These are phyloP conservation scores for Wickerhamomyces mucosus DNA, from an alignment of 805 yeast genomes.

Conservation along the genomic window DNA sequence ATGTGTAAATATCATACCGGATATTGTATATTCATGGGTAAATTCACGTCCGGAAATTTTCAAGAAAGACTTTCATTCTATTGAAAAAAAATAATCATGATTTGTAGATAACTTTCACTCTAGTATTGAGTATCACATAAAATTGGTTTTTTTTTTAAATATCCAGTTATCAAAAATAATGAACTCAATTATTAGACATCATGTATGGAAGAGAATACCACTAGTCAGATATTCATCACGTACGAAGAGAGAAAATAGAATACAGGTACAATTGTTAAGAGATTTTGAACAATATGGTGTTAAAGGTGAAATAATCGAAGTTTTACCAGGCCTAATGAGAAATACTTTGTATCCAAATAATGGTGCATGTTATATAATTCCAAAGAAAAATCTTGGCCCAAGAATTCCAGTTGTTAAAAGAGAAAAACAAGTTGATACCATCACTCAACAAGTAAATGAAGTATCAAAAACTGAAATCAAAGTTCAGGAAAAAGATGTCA, in stretches of 20 bases:
- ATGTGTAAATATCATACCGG: slow-evolving; percentile 5
- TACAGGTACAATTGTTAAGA: slow-evolving; percentile 66
- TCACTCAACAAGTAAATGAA: slow-evolving; percentile 1
- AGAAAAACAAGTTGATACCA: slow-evolving; percentile 2
- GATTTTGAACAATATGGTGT: slow-evolving; percentile 57
- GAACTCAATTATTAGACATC: slow-evolving; percentile 7
- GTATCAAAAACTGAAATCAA: slow-evolving; percentile 1
- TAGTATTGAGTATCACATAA: no score
- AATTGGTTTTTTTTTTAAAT: slow-evolving; percentile 1
- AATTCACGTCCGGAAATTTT: background rate
- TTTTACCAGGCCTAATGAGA: slow-evolving; percentile 76
- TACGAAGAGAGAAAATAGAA: slow-evolving; percentile 42
- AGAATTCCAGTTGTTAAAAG: slow-evolving; percentile 19
- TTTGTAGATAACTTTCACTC: no score
- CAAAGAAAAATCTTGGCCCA: slow-evolving; percentile 15
- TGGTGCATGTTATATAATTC: slow-evolving; percentile 62
- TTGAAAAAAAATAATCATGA: no score
- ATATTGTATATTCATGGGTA: slow-evolving; percentile 2
- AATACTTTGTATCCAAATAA: slow-evolving; percentile 61
- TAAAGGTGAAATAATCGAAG: slow-evolving; percentile 65
- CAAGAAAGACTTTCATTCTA: no score
- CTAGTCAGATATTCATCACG: slow-evolving; percentile 35
- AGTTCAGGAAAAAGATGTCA: background rate
- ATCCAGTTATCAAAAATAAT: no score
- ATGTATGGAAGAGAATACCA: slow-evolving; percentile 21